Conservation (phyloP, 208 protist species). For the Leptomonas seymouri region DNA sequence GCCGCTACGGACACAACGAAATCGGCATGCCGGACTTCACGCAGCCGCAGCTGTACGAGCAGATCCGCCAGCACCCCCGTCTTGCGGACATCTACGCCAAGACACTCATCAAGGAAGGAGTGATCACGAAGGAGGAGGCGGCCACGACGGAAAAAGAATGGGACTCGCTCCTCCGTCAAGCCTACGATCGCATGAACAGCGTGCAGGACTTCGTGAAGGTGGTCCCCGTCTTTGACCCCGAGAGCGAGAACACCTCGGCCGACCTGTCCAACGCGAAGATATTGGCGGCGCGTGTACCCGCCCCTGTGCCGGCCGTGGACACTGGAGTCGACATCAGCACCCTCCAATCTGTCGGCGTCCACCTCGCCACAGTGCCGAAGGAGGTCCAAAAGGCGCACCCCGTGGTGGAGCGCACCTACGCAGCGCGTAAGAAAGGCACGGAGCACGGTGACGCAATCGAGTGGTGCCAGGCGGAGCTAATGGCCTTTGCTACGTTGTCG, state of each 20-base stretch:
- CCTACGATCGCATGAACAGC: slow-evolving; percentile 79
- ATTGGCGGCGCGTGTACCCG: slow-evolving; percentile 23
- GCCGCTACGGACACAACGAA: slow-evolving; percentile 98
- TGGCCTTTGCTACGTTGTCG: slow-evolving; percentile 95
- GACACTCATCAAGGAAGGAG: slow-evolving; percentile 76
- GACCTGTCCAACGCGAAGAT: slow-evolving; percentile 55
- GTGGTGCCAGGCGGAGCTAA: slow-evolving; percentile 95
- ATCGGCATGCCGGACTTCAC: slow-evolving; percentile 97
- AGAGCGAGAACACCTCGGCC: slow-evolving; percentile 72
- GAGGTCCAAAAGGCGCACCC: slow-evolving; percentile 87
- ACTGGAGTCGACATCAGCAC: slow-evolving; percentile 74
- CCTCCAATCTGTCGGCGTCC: slow-evolving; percentile 70
- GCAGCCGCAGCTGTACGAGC: slow-evolving; percentile 95
- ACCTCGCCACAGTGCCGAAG: slow-evolving; percentile 88
- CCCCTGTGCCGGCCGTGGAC: slow-evolving; percentile 50
- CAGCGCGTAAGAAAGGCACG: slow-evolving; percentile 83
- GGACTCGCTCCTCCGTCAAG: slow-evolving; percentile 72
- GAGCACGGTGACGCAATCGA: slow-evolving; percentile 89
- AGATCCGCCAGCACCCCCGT: slow-evolving; percentile 88
- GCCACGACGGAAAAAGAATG: slow-evolving; percentile 76
- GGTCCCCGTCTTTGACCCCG: slow-evolving; percentile 67
- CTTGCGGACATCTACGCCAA: slow-evolving; percentile 93
- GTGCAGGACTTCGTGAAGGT: slow-evolving; percentile 88
- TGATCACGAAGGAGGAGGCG: slow-evolving; percentile 72
- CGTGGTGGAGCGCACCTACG: slow-evolving; percentile 92